These are phyloP conservation scores for Talaromyces wortmannii DNA, from an alignment of 495 filamentous ascomycete genomes.

Conservation along the genomic window DNA sequence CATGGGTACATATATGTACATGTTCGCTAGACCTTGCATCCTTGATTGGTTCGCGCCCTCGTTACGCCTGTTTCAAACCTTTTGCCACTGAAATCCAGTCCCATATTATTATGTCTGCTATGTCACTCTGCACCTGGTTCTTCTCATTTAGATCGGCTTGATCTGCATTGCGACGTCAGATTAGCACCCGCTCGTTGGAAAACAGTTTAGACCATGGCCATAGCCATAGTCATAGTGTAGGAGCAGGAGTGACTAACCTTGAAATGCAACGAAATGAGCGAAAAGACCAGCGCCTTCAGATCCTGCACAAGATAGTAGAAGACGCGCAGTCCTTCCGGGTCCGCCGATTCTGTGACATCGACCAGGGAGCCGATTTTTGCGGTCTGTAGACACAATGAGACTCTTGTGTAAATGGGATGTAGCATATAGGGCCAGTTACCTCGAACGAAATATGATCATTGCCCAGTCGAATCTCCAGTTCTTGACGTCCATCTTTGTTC, in stretches of 20 bases:
- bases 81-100: too few species aligned
- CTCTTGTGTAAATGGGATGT: neutral
- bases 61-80: too few species aligned
- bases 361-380: slow-evolving; percentile 97
- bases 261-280: slow-evolving; percentile 93
- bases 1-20: too few species aligned
- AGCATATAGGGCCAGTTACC: slow-evolving; percentile 36
- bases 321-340: slow-evolving; percentile 95
- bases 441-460: slow-evolving; percentile 98
- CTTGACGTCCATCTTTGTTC: slow-evolving; percentile 97
- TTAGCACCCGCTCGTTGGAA: neutral
- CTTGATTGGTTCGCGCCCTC: too few species aligned
- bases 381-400: slow-evolving; percentile 49
- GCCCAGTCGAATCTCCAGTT: slow-evolving; percentile 90
- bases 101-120: neutral
- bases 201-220: too few species aligned
- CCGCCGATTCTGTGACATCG: slow-evolving; percentile 91
- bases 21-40: too few species aligned
- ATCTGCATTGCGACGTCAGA: slow-evolving; percentile 38
- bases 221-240: neutral
- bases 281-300: slow-evolving; percentile 94
- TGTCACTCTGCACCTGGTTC: neutral
- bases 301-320: slow-evolving; percentile 99
- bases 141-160: slow-evolving; percentile 63
- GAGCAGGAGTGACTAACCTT: slow-evolving; percentile 51